These are phyloP conservation scores for Orbilia brochopaga DNA, from an alignment of 2,329 filamentous ascomycete species.

Conservation along the genomic window DNA sequence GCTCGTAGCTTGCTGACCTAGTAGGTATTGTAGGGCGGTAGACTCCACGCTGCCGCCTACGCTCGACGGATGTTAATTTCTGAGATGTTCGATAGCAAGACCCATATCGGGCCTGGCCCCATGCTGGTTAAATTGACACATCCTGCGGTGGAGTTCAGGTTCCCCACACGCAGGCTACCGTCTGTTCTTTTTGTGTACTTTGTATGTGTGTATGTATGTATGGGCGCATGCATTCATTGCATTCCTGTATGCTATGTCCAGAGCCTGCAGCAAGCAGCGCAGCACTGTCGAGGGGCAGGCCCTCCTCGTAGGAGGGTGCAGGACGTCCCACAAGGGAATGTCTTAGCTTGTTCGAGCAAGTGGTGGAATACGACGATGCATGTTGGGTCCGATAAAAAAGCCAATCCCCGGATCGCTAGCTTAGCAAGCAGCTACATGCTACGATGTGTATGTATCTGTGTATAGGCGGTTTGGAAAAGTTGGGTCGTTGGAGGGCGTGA, in stretches of 20 bases:
- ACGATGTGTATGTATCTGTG: too few species aligned
- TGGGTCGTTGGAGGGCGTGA: too few species aligned
- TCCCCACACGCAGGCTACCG: neutral
- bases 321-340: constrained; percentile 1
- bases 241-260: neutral
- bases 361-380: neutral
- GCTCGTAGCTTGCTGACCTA: too few species aligned
- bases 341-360: constrained; percentile 2
- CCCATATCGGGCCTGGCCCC: neutral
- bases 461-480: too few species aligned
- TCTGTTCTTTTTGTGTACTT: neutral
- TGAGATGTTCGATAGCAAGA: neutral
- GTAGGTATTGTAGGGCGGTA: too few species aligned
- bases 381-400: constrained; percentile 1
- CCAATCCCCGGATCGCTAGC: constrained; percentile 2
- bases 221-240: neutral
- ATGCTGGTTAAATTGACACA: constrained; percentile 14
- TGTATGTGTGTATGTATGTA: neutral
- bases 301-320: neutral
- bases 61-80: constrained; percentile 5
- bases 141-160: neutral
- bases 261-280: neutral
- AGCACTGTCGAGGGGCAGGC: too few species aligned
- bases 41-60: neutral
- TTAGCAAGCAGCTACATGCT: neutral